Conservation (phyloP, 345 rosid species). For the Acer campestre region DNA sequence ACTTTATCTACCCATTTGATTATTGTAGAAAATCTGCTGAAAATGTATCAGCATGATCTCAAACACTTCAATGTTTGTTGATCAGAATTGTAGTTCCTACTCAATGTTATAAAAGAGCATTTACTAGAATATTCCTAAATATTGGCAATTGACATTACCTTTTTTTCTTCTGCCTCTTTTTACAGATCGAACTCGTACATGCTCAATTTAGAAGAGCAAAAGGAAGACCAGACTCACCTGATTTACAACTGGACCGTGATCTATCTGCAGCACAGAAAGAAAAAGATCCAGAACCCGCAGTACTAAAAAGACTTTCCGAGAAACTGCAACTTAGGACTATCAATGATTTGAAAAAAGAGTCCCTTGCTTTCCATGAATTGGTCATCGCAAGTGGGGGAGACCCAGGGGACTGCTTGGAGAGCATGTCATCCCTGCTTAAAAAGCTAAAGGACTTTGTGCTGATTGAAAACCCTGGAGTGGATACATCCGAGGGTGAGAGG, state of each 20-base stretch:
- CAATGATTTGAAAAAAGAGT: conserved; percentile 78
- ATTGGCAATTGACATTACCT: background rate
- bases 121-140: conserved; percentile 3
- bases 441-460: conserved; percentile 65
- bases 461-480: conserved; percentile 57
- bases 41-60: background rate
- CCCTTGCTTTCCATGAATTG: conserved; percentile 75
- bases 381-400: conserved; percentile 64
- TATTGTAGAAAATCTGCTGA: background rate
- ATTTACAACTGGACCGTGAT: conserved; percentile 73
- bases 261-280: conserved; percentile 54
- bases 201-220: conserved; percentile 84
- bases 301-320: conserved; percentile 73
- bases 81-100: background rate
- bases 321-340: conserved; percentile 77
- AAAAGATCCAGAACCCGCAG: conserved; percentile 58
- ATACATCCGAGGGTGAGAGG: conserved; percentile 47
- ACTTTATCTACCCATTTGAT: background rate
- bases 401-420: conserved; percentile 61
- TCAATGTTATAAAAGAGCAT: background rate
- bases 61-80: background rate
- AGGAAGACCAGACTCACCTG: conserved; percentile 57
- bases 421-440: conserved; percentile 65
- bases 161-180: conserved; percentile 4
- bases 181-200: conserved; percentile 85